Base-by-base conservation (phyloP, 2,329 filamentous ascomycete species). In the Cercospora zeae-maydis region DNA sequence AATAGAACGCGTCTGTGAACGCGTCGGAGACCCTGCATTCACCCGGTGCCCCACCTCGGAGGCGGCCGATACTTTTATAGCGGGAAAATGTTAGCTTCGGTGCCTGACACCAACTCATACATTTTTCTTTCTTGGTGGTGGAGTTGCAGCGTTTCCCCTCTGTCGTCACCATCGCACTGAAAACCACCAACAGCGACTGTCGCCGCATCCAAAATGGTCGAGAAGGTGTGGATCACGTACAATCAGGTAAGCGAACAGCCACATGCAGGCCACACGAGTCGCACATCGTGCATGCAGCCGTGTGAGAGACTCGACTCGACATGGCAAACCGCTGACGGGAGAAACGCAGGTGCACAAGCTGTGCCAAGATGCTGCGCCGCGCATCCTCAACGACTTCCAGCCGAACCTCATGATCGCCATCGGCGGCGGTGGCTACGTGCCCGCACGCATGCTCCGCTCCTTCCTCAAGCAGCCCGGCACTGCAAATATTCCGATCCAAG, bases 331-430 rank as follows among this genome's bases (percentile, higher is more conserved):
- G 14, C 31, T 53, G 49, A 53, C 49, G 21, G 14, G 5, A 33
- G 14, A 13, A 14, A 53, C 14, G 16, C n/a, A 59, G 93, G 90
- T 99, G 75, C 95, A 99, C 86, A 96, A 96, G 80, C 86, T 98
- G 76, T 99, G 95, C 83, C 90, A 97, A 80, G 84, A 89, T 75
- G 87, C 92, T 16, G 95, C 93, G 39, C 84, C 86, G 67, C 82
- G 83, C 72, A 96, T 98, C 77, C 87, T 99, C 72, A 82, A 88
- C 75, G 86, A 91, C 14, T 92, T 96, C 83, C 85, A 92, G 76
- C 95, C 95, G 39, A 91, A 96, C 78, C 90, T 99, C 71, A 96
- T 99, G 85, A 96, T 99, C 78, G 95, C 95, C 76, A 98, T 98
- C 77, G 95, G 95, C 72, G 95, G 95, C 69, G 95, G 95, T 73